Evolutionary conservation across 805 yeast genomes (phyloP).

Genomic region (Lipomyces mesembrius): DNA sequence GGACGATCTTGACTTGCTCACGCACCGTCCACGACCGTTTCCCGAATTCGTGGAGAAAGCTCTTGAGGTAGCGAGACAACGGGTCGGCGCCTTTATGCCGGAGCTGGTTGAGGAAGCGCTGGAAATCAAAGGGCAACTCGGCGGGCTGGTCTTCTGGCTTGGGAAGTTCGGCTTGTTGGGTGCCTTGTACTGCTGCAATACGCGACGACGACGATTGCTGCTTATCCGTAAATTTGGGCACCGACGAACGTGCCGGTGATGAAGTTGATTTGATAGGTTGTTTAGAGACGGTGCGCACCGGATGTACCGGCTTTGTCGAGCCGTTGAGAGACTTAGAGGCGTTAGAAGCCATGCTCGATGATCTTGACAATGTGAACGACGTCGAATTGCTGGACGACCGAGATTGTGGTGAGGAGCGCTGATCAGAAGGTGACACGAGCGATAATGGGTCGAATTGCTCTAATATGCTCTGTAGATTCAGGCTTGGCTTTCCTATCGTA

Average conservation of each 20-base stretch:
- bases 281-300: not conserved
- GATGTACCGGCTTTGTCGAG: not conserved
- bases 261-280: not conserved
- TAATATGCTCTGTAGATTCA: slow-evolving; percentile 35
- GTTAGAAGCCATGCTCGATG: slow-evolving; percentile 18
- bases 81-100: slow-evolving; percentile 84
- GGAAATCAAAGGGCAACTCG: slow-evolving; percentile 73
- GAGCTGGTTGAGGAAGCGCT: slow-evolving; percentile 71
- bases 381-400: not conserved
- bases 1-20: slow-evolving; percentile 77
- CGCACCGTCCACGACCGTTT: slow-evolving; percentile 69
- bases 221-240: not conserved
- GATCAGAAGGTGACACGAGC: slow-evolving; percentile 19
- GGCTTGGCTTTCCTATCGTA: slow-evolving; percentile 25
- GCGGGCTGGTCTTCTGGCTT: slow-evolving; percentile 43
- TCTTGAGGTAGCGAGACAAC: slow-evolving; percentile 75
- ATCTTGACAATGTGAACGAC: slow-evolving; percentile 6
- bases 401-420: slow-evolving; percentile 13
- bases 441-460: slow-evolving; percentile 42
- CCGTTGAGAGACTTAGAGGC: slow-evolving; percentile 5
- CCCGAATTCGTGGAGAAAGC: slow-evolving; percentile 73
- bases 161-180: slow-evolving; percentile 20
- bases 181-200: not conserved
- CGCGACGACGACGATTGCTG: not conserved
- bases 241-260: not conserved